Percentiles rank a stretch among this genome's conserved stretches.
Evolutionary conservation across 2,329 filamentous ascomycete genomes (phyloP).

Genomic region (Exophiala lecanii-corni): DNA sequence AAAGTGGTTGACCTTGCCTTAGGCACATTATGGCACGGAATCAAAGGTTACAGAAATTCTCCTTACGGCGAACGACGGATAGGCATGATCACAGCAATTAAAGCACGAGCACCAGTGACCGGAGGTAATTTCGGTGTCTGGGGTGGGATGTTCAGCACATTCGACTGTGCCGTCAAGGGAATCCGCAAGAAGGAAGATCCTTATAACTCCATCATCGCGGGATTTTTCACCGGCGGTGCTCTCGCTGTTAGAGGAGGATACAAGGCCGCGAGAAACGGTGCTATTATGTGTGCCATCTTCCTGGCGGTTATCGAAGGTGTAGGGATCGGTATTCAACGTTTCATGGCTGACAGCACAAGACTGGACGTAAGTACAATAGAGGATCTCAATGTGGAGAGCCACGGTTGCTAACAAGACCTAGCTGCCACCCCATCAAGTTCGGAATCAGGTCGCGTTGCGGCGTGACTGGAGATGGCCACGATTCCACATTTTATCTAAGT

Average conservation of each 20-base stretch:
- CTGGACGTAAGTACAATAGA: slow-evolving; percentile 57
- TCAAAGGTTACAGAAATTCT: slow-evolving; percentile 88
- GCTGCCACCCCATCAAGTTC: slow-evolving; percentile 28
- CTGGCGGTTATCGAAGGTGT: slow-evolving; percentile 96
- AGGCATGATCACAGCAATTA: slow-evolving; percentile 93
- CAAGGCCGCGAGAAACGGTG: slow-evolving; percentile 88
- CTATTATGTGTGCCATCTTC: slow-evolving; percentile 91
- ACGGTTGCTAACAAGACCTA: no score
- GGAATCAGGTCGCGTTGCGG: slow-evolving; percentile 25
- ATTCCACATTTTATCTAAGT: slow-evolving; percentile 25
- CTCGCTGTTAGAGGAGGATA: slow-evolving; percentile 87
- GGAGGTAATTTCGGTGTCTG: slow-evolving; percentile 98
- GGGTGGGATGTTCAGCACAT: slow-evolving; percentile 93
- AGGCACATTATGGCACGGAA: slow-evolving; percentile 89
- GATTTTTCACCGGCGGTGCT: slow-evolving; percentile 92
- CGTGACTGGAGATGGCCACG: slow-evolving; percentile 25
- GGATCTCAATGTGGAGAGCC: neutral
- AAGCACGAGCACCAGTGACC: slow-evolving; percentile 90
- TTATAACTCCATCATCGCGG: slow-evolving; percentile 95
- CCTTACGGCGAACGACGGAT: slow-evolving; percentile 92
- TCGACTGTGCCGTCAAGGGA: slow-evolving; percentile 95
- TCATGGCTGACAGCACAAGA: slow-evolving; percentile 86
- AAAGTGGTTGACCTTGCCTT: slow-evolving; percentile 57
- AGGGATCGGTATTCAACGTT: slow-evolving; percentile 89
- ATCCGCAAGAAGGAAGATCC: slow-evolving; percentile 94